Base-by-base conservation (phyloP, 2,329 filamentous ascomycete genomes). In the Metarhizium guizhouense region DNA sequence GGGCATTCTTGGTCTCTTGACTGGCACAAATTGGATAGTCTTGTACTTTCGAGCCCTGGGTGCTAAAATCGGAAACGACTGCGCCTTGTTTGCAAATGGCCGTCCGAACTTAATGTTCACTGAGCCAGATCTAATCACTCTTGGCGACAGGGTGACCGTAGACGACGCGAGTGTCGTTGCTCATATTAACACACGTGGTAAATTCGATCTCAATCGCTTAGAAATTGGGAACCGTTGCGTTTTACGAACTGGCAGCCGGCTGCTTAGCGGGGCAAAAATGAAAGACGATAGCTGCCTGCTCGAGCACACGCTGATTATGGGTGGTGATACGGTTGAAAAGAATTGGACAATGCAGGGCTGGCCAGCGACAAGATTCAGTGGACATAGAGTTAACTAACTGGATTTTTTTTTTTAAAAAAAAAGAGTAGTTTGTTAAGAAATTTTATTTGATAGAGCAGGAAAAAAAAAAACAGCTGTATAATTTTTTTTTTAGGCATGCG, bases 301-400 rank as follows among this genome's bases (percentile, higher is more conserved):
- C 40, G 80, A 83, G 67, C 80, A 83, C 59, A 83, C 80, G 0
- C 70, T 83, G 4, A 71, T 83, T 47, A 78, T 83, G 73, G 75
- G 75, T 2, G 80, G 80, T 4, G 79, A 83, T 63, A 69, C 78
- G 45, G 78, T 82, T 0, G 78, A 78, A 51, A 72, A 74, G 54
- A 73, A 72, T 0, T 67, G 64, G 54, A 78, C 77, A 2, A 75
- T 78, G 67, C 80, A 83, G 63, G 80, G 80, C 0, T 82, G 79
- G 79, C 79, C 80, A 2, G 66, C 65, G 0, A 63, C 67, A 48
- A 61, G 57, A 32, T 65, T 59, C 53, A 48, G 18, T 6, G 54
- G 56, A 4, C 45, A 52, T 13, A 53, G 59, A 52, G 48, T 2
- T 32, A 54, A 18, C 11, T 42, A 54, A 34, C 32, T 32, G 30